These are phyloP conservation scores for Ustilago trichophora DNA, from an alignment of 1,284 basidiomycete genomes.

Conservation along the genomic window DNA sequence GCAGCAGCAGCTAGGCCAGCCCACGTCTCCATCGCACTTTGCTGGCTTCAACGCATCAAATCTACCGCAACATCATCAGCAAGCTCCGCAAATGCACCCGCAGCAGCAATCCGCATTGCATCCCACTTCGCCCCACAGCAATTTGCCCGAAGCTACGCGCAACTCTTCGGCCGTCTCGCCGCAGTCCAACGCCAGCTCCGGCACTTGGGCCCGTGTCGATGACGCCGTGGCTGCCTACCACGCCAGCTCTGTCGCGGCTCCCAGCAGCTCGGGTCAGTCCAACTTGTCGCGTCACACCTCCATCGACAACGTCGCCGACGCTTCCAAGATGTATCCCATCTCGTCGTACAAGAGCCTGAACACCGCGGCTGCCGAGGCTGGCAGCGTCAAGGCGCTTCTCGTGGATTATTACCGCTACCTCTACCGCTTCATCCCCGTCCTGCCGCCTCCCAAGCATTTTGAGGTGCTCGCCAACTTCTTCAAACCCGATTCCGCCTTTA, in stretches of 20 bases:
- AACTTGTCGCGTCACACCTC: conserved; percentile 17
- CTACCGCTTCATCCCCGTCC: conserved; percentile 59
- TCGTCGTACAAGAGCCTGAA: conserved; percentile 24
- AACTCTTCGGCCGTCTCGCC: conserved; percentile 13
- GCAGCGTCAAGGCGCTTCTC: conserved; percentile 35
- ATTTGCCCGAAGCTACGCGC: conserved; percentile 1
- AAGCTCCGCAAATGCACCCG: too few species aligned
- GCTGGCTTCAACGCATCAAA: background rate
- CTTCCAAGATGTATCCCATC: conserved; percentile 15
- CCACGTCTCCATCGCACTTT: background rate
- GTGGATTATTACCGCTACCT: conserved; percentile 59
- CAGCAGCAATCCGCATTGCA: too few species aligned
- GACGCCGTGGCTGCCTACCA: conserved; percentile 27
- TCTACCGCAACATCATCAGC: background rate
- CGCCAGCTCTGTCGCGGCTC: conserved; percentile 33
- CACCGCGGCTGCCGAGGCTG: conserved; percentile 28
- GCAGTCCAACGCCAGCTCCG: conserved; percentile 10
- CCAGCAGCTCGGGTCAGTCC: conserved; percentile 13
- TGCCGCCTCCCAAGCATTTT: conserved; percentile 47
- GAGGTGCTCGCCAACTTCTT: conserved; percentile 36
- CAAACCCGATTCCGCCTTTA: conserved; percentile 48
- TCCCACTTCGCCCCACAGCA: background rate
- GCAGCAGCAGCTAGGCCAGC: conserved; percentile 2
- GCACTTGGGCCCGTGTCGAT: conserved; percentile 5
- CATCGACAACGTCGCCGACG: conserved; percentile 12